phyloP scores from a whole-genome alignment of 164 flowering plant genomes.

The Akebia trifoliata region DNA sequence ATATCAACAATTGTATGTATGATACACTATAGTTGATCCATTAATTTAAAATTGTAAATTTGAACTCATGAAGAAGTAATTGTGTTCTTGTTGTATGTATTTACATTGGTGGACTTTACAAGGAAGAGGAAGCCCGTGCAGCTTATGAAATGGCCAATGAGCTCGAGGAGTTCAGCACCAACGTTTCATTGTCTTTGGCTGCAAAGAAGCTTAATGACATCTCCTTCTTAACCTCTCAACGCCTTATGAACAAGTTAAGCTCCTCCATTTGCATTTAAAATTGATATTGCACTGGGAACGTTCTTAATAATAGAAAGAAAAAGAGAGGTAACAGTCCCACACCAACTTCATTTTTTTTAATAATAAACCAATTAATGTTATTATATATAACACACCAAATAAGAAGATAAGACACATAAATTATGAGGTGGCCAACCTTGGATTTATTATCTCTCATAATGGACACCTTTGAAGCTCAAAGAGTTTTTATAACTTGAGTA shows the following conservation, averaged over 20 bases:
- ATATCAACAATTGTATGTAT: conserved; percentile 12
- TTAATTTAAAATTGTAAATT: no score
- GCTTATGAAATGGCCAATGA: conserved; percentile 7
- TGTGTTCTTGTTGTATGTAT: background rate
- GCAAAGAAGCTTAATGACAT: conserved; percentile 15
- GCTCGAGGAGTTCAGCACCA: background rate
- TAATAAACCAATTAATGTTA: background rate
- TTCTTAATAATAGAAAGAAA: background rate
- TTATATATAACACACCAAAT: no score
- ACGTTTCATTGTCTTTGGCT: conserved; percentile 3
- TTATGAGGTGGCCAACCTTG: no score
- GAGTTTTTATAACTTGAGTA: no score
- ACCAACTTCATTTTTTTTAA: no score
- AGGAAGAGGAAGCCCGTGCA: conserved; percentile 1
- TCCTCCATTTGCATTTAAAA: no score
- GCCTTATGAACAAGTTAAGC: conserved; percentile 19
- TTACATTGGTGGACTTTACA: conserved; percentile 21
- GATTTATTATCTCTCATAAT: no score
- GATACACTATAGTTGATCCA: no score
- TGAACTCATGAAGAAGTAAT: no score
- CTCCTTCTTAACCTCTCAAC: conserved; percentile 24
- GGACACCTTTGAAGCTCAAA: no score
- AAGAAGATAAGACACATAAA: no score
- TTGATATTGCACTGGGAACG: conserved; percentile 5
- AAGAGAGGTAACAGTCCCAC: no score